Evolutionary conservation across 2,329 filamentous ascomycete species (phyloP).

Genomic region (Akanthomyces muscarius): DNA sequence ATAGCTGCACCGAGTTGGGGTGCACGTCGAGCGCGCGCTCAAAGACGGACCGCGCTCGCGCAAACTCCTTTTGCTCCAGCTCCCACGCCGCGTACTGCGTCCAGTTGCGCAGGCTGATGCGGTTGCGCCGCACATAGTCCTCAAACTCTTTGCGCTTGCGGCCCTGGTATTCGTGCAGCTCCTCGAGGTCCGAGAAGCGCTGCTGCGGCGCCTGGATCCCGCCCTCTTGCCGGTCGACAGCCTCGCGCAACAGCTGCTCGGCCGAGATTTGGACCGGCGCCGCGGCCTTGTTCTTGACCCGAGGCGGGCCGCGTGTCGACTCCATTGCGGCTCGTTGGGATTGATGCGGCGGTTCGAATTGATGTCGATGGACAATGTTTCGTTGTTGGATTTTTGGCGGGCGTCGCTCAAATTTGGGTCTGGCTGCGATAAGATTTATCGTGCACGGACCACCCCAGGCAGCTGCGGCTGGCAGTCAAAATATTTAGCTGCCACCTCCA

Average conservation of each 20-base stretch:
- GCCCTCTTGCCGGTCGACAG: slow-evolving; percentile 91
- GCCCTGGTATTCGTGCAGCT: slow-evolving; percentile 95
- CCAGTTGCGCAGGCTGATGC: slow-evolving; percentile 98
- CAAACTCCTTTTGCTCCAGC: slow-evolving; percentile 95
- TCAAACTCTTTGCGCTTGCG: slow-evolving; percentile 96
- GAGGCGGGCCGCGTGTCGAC: slow-evolving; percentile 80
- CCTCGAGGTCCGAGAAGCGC: slow-evolving; percentile 92
- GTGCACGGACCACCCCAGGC: slow-evolving; percentile 16
- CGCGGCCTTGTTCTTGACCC: slow-evolving; percentile 98
- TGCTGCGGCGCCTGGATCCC: slow-evolving; percentile 86
- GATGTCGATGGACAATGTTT: neutral
- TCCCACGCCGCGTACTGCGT: slow-evolving; percentile 97
- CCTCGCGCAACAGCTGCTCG: slow-evolving; percentile 94
- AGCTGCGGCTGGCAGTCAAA: slow-evolving; percentile 11
- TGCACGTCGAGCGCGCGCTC: slow-evolving; percentile 92
- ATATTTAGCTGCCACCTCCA: slow-evolving; percentile 7
- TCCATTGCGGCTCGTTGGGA: slow-evolving; percentile 61
- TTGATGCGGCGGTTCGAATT: neutral
- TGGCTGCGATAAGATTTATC: slow-evolving; percentile 16
- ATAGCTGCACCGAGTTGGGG: slow-evolving; percentile 78
- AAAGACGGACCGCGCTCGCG: slow-evolving; percentile 85
- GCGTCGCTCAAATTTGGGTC: slow-evolving; percentile 10
- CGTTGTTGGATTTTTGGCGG: neutral
- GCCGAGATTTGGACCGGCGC: slow-evolving; percentile 90
- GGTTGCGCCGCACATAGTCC: slow-evolving; percentile 92